Evolutionary conservation across 495 filamentous ascomycete species (phyloP).

Genomic region (Trypethelium eluteriae): DNA sequence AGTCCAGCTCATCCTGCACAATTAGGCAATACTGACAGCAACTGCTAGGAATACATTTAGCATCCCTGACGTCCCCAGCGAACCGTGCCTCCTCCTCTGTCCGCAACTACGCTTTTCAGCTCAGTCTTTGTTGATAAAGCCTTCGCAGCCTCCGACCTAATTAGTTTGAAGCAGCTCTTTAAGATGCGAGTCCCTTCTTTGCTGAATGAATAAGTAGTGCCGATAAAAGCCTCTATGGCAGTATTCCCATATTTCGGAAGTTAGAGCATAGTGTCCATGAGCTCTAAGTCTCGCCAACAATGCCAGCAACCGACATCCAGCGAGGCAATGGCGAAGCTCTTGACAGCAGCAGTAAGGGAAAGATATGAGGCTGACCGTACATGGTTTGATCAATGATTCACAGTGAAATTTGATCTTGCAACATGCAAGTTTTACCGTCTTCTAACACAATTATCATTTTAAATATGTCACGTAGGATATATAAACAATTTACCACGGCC

Average conservation of each 20-base stretch:
- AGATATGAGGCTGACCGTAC: neutral
- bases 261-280: neutral
- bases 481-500: slow-evolving; percentile 12
- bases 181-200: neutral
- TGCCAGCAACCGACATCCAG: neutral
- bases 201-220: slow-evolving; percentile 10
- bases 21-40: neutral
- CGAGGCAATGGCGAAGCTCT: slow-evolving; percentile 13
- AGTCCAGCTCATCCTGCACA: neutral
- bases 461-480: slow-evolving; percentile 11
- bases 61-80: slow-evolving; percentile 12
- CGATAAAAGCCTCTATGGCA: slow-evolving; percentile 4
- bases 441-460: slow-evolving; percentile 14
- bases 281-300: neutral
- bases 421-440: slow-evolving; percentile 11
- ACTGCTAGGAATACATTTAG: slow-evolving; percentile 10
- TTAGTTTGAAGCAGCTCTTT: neutral
- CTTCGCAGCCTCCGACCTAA: neutral
- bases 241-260: neutral
- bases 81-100: slow-evolving; percentile 9
- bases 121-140: slow-evolving; percentile 14
- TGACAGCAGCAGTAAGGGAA: slow-evolving; percentile 15
- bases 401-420: slow-evolving; percentile 20
- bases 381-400: slow-evolving; percentile 16
- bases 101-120: slow-evolving; percentile 10